These are phyloP conservation scores for Umbelopsis sp. DNA, from an alignment of 192 early-diverging fungal genomes.

Conservation along the genomic window DNA sequence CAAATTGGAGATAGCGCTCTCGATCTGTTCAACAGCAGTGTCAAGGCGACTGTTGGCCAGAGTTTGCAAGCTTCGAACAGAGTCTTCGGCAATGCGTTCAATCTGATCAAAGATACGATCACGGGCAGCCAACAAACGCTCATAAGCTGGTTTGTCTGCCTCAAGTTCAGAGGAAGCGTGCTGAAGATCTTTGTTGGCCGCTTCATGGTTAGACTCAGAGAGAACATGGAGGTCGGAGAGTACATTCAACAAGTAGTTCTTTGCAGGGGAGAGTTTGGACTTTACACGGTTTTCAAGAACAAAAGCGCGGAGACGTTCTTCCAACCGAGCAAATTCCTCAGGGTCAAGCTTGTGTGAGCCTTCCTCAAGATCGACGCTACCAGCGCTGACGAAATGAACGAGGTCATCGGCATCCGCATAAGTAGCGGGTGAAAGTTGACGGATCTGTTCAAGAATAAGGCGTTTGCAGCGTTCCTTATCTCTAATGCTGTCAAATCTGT, in stretches of 20 bases:
- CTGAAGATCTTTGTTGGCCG: slow-evolving; percentile 60
- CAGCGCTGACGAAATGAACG: slow-evolving; percentile 95
- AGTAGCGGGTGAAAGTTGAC: slow-evolving; percentile 91
- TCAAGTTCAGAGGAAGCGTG: slow-evolving; percentile 66
- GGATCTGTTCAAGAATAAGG: slow-evolving; percentile 96
- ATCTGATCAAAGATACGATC: slow-evolving; percentile 67
- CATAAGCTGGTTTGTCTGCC: slow-evolving; percentile 71
- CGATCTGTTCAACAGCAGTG: slow-evolving; percentile 68
- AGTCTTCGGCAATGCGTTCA: slow-evolving; percentile 60
- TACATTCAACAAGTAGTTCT: slow-evolving; percentile 87
- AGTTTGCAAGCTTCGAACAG: slow-evolving; percentile 59
- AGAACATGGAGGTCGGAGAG: slow-evolving; percentile 78
- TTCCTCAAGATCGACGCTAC: slow-evolving; percentile 39
- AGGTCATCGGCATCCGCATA: slow-evolving; percentile 88
- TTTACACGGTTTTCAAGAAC: slow-evolving; percentile 94
- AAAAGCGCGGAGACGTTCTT: slow-evolving; percentile 87
- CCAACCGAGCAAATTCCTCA: slow-evolving; percentile 78
- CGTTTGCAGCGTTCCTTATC: slow-evolving; percentile 93
- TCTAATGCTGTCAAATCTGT: slow-evolving; percentile 94
- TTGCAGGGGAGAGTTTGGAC: slow-evolving; percentile 93
- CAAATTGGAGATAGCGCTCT: slow-evolving; percentile 66
- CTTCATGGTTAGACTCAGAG: slow-evolving; percentile 69
- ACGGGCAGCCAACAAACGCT: slow-evolving; percentile 75
- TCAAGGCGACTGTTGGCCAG: slow-evolving; percentile 39
- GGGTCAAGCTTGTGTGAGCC: slow-evolving; percentile 39